phyloP scores from a whole-genome alignment of 2,329 filamentous ascomycete genomes.

The Ascomycota sp. region DNA sequence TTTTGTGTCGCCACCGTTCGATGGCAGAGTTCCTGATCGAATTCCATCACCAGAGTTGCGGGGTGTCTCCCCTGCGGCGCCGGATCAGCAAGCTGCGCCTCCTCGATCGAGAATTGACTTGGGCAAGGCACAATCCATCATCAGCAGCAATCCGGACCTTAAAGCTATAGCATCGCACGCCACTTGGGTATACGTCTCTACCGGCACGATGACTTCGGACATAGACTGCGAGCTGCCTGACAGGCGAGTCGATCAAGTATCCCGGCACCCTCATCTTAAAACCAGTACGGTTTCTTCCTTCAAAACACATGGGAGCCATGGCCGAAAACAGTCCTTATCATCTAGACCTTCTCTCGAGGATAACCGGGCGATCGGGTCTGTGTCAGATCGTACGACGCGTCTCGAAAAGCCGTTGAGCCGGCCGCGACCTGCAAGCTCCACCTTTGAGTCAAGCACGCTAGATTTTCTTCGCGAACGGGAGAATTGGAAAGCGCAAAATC shows the following conservation, averaged over 20 bases:
- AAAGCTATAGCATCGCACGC: conserved; percentile 32
- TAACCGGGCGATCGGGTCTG: conserved; percentile 5
- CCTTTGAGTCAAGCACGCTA: conserved; percentile 54
- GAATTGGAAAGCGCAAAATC: conserved; percentile 19
- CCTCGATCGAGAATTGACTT: conserved; percentile 30
- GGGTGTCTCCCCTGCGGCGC: conserved; percentile 10
- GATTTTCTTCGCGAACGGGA: conserved; percentile 70
- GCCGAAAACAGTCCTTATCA: conserved; percentile 5
- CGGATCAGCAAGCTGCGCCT: conserved; percentile 7
- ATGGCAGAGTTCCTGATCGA: conserved; percentile 4
- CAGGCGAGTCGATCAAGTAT: conserved; percentile 6
- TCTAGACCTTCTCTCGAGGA: conserved; percentile 6
- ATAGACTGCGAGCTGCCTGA: conserved; percentile 23
- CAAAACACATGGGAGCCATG: conserved; percentile 8
- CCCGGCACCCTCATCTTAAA: conserved; percentile 2
- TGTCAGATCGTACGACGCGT: conserved; percentile 5
- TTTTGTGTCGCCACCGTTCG: conserved; percentile 42
- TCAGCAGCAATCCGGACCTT: conserved; percentile 40
- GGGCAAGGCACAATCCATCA: conserved; percentile 36
- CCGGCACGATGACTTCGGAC: conserved; percentile 62
- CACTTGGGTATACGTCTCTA: conserved; percentile 25
- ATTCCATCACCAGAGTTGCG: conserved; percentile 9
- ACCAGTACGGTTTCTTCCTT: conserved; percentile 1
- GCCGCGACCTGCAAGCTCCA: conserved; percentile 59
- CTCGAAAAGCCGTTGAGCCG: conserved; percentile 20